Conservation (phyloP, 371 early-diverging fungal species). For the Dinochytrium kinnereticum region DNA sequence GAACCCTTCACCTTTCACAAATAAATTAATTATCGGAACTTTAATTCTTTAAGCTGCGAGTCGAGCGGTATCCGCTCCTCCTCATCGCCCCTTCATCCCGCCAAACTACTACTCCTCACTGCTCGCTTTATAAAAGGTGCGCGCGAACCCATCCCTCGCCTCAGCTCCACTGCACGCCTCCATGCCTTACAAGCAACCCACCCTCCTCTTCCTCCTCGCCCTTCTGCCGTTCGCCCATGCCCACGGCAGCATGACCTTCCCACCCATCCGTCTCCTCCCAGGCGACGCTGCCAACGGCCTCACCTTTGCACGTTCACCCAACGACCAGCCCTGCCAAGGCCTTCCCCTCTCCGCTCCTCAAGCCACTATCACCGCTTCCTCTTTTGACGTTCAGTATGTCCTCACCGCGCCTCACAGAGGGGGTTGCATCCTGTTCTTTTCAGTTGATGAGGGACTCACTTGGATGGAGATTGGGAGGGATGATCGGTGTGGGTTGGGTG, state of each 20-base stretch:
- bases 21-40: background rate
- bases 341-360: background rate
- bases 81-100: background rate
- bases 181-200: background rate
- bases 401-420: background rate
- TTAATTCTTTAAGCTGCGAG: background rate
- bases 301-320: background rate
- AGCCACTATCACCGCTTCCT: background rate
- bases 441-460: background rate
- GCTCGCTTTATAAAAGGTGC: background rate
- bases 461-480: slow-evolving; percentile 5
- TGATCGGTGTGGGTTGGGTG: background rate
- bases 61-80: background rate
- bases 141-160: background rate
- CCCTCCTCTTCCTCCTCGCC: background rate
- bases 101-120: background rate
- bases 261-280: slow-evolving; percentile 12
- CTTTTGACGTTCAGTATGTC: background rate
- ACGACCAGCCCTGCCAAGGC: background rate
- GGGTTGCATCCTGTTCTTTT: background rate
- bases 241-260: slow-evolving; percentile 23
- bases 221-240: background rate
- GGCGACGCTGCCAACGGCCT: slow-evolving; percentile 21
- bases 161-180: background rate
- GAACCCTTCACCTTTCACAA: background rate